phyloP scores from a whole-genome alignment of 345 rosid genomes.

The Acer saccharum region DNA sequence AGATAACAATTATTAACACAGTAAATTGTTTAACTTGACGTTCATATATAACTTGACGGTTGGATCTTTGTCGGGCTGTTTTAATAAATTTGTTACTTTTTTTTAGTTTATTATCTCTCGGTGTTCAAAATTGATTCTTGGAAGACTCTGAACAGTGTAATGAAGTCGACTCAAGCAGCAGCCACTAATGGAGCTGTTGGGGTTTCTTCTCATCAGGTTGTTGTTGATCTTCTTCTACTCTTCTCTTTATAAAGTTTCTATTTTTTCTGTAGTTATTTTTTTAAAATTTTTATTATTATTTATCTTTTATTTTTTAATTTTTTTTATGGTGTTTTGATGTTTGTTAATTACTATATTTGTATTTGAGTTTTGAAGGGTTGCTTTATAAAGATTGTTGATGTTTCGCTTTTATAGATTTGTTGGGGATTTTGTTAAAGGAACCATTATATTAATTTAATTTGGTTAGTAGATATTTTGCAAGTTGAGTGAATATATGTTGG shows the following conservation, averaged over 20 bases:
- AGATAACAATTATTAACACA: too few relatives aligned
- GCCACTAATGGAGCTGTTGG: slow-evolving; percentile 16
- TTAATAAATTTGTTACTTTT: neutral
- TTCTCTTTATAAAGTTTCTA: neutral
- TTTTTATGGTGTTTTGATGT: neutral
- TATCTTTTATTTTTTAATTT: too few relatives aligned
- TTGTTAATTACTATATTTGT: neutral
- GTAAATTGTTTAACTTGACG: too few relatives aligned
- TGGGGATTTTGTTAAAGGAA: too few relatives aligned
- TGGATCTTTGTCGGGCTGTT: slow-evolving; percentile 4
- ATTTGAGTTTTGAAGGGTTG: slow-evolving; percentile 10
- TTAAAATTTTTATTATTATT: too few relatives aligned
- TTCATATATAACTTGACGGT: neutral
- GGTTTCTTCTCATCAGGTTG: slow-evolving; percentile 29
- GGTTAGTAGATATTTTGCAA: too few relatives aligned
- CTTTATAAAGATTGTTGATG: too few relatives aligned
- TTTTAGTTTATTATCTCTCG: neutral
- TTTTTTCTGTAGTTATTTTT: accelerated
- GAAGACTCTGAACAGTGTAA: slow-evolving; percentile 4
- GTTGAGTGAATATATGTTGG: too few relatives aligned
- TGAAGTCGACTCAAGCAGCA: slow-evolving; percentile 30
- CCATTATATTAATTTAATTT: too few relatives aligned
- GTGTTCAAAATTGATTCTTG: neutral
- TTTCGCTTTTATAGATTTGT: too few relatives aligned
- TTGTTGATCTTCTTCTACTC: neutral